These are phyloP conservation scores for Syncephalastrum monosporum DNA, from an alignment of 371 early-diverging fungal species.

Conservation along the genomic window DNA sequence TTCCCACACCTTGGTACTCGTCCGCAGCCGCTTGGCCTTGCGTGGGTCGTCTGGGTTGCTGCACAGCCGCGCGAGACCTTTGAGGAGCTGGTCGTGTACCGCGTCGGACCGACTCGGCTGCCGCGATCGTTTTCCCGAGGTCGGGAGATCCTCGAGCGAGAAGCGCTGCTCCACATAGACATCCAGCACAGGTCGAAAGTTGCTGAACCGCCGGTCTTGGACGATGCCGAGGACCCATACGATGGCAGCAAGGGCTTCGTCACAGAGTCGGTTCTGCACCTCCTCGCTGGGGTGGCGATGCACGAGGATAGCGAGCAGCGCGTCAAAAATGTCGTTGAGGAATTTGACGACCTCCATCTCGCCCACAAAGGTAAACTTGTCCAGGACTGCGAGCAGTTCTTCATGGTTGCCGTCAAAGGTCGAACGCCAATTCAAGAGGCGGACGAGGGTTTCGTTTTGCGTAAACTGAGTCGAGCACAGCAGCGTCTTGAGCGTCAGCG, in stretches of 20 bases:
- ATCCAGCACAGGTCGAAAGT: constrained; percentile 61
- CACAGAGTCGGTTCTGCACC: constrained; percentile 34
- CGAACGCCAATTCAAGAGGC: constrained; percentile 64
- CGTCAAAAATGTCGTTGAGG: constrained; percentile 63
- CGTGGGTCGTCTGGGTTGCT: constrained; percentile 39
- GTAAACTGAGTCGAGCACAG: constrained; percentile 69
- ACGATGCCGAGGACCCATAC: constrained; percentile 61
- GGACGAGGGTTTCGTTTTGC: constrained; percentile 62
- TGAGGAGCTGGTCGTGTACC: constrained; percentile 41
- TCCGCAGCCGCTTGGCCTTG: constrained; percentile 55
- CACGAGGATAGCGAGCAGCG: constrained; percentile 60
- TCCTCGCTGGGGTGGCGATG: constrained; percentile 23
- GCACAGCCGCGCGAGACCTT: constrained; percentile 47
- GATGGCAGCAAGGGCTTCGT: constrained; percentile 55
- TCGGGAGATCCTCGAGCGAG: constrained; percentile 27
- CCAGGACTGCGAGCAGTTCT: constrained; percentile 52
- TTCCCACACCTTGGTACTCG: constrained; percentile 70
- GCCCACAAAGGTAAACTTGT: constrained; percentile 65
- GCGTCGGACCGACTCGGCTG: constrained; percentile 14
- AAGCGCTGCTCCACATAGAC: constrained; percentile 62
- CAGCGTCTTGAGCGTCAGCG: constrained; percentile 49
- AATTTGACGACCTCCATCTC: constrained; percentile 76
- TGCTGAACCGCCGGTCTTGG: constrained; percentile 65
- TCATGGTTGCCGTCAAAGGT: constrained; percentile 23
- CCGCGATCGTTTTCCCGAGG: constrained; percentile 2